Base-by-base conservation (phyloP, 2,329 filamentous ascomycete genomes). In the Colletotrichum echinochloae region DNA sequence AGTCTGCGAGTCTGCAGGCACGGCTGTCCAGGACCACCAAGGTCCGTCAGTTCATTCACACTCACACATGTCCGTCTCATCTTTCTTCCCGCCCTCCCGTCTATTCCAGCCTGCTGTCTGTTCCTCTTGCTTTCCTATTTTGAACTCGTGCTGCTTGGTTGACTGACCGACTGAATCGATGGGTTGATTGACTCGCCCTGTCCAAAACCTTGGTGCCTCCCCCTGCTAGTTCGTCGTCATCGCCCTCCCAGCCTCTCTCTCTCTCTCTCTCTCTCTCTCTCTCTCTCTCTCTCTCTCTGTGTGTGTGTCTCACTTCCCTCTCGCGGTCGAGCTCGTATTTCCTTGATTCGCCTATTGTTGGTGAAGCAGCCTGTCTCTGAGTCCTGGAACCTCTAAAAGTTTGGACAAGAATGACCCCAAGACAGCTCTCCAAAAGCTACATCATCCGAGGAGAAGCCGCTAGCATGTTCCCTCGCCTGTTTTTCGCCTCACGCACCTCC, bases 41-140 rank as follows among this genome's bases (percentile, higher is more conserved):
- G 52, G 39, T 33, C 33, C 30, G 44, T 46, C 56, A 59, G 37
- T 39, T 39, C 37, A 39, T 16, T 46, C 7, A 23, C 9, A 2
- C 20, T 46, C 44, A 14, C 44, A 12, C 48, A n/a, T 55, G 33
- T 6, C 37, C 59, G 51, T 67, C 65, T 59, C 35, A 61, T 63
- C 51, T 55, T 37, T 41, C 55, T 62, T 69, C 68, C 57, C 67
- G 41, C 41, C 49, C 55, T n/a, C 56, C 66, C 56, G 18, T 44
- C 46, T 65, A 54, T 44, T 41, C 30, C 41, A 39, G 54, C 35
- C n/a, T 48, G 20, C 28, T 41, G 5, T 46, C 30, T 41, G 5
- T 46, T 44, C 48, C 55, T 60, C 7, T 33, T 18, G 33, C 14
- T 28, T 65, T 66, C 55, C 56, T 41, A 20, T 44, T 54, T 57